Evolutionary conservation across 139 green algal genomes (phyloP).

Genomic region (Zygnema circumcarinatum): DNA sequence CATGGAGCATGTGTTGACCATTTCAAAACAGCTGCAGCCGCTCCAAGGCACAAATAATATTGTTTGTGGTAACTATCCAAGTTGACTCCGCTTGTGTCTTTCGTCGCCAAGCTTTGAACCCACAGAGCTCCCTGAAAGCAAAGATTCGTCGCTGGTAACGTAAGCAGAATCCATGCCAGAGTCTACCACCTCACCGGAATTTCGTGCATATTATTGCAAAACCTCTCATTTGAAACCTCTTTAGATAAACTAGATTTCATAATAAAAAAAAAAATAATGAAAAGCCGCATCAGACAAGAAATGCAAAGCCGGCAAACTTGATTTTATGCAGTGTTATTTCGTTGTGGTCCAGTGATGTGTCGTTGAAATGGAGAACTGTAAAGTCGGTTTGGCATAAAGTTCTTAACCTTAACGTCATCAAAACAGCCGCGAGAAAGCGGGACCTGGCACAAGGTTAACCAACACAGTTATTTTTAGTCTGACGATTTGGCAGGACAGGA

Average conservation of each 20-base stretch:
- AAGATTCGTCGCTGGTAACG: neutral
- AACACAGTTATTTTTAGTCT: no score
- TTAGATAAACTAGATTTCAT: neutral
- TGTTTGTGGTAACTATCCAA: constrained; percentile 53
- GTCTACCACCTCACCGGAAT: neutral
- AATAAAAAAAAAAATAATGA: constrained; percentile 2
- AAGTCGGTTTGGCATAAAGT: no score
- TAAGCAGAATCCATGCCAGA: no score
- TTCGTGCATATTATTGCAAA: constrained; percentile 7
- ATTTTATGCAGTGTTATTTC: no score
- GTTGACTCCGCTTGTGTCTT: constrained; percentile 34
- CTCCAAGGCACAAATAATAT: constrained; percentile 52
- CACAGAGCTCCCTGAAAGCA: constrained; percentile 29
- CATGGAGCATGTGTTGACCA: no score
- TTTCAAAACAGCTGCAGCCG: constrained; percentile 52
- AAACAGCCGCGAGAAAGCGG: constrained; percentile 38
- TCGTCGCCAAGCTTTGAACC: constrained; percentile 30
- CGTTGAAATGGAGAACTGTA: no score
- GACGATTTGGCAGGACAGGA: no score
- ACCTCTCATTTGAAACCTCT: constrained; percentile 9
- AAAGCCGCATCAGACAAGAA: no score
- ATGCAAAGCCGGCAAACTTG: no score
- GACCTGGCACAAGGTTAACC: constrained; percentile 37
- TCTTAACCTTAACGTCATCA: constrained; percentile 47
- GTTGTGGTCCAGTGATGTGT: no score